phyloP scores from a whole-genome alignment of 306 rosid genomes.

The Herpetospermum pedunculosum region DNA sequence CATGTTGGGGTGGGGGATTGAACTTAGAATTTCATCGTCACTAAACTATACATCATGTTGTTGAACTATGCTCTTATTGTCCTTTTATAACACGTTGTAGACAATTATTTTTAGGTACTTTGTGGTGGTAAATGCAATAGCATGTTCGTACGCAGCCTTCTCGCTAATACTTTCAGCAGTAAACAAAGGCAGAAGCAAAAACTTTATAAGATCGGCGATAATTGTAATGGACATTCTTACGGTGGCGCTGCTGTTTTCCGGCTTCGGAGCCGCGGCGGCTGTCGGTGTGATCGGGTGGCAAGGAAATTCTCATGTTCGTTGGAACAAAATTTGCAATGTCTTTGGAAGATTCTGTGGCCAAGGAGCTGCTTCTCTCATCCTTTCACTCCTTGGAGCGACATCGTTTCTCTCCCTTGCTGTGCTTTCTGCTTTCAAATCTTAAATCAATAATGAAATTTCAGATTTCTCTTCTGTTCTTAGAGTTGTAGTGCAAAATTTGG shows the following conservation, averaged over 20 bases:
- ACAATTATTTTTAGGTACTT: too few species aligned
- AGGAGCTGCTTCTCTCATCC: slow-evolving; percentile 1
- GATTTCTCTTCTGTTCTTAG: too few species aligned
- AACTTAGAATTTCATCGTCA: too few species aligned
- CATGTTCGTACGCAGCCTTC: slow-evolving; percentile 1
- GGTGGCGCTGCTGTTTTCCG: slow-evolving; percentile 1
- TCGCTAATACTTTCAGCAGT: neutral
- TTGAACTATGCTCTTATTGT: too few species aligned
- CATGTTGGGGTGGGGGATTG: too few species aligned
- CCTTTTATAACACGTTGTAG: too few species aligned
- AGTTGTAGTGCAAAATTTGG: too few species aligned
- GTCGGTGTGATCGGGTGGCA: neutral
- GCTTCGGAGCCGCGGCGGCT: neutral
- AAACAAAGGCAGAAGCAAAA: slow-evolving; percentile 1
- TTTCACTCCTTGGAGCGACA: slow-evolving; percentile 5
- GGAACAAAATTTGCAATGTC: slow-evolving; percentile 5
- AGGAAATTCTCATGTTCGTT: slow-evolving; percentile 6
- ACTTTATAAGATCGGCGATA: neutral
- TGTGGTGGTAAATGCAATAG: slow-evolving; percentile 1
- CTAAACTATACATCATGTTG: too few species aligned
- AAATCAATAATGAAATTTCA: neutral
- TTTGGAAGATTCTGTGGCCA: slow-evolving; percentile 5
- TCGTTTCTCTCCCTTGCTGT: neutral
- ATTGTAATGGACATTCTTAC: neutral
- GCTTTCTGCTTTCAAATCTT: neutral